These are phyloP conservation scores for Trametes sanguinea DNA, from an alignment of 768 basidiomycete genomes.

Conservation along the genomic window DNA sequence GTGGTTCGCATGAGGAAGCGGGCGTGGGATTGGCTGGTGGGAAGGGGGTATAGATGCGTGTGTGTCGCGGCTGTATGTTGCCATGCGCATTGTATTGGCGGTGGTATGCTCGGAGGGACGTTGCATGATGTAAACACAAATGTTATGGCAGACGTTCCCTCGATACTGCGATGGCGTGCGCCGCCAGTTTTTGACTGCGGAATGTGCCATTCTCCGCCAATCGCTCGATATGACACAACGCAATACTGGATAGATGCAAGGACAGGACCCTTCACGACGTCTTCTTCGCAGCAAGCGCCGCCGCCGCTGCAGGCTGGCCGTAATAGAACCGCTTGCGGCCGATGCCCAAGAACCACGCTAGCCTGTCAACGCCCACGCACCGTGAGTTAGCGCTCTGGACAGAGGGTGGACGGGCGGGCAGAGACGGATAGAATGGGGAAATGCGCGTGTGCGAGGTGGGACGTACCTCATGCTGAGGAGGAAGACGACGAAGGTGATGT, in stretches of 20 bases:
- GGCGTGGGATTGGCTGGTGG: background rate
- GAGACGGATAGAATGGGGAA: background rate
- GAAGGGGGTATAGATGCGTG: background rate
- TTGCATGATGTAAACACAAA: too few relatives aligned
- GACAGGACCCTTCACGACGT: background rate
- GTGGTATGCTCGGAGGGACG: too few relatives aligned
- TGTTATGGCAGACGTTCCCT: too few relatives aligned
- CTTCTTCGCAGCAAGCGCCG: background rate
- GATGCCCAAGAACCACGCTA: constrained; percentile 43
- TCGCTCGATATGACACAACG: too few relatives aligned
- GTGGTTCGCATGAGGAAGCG: background rate
- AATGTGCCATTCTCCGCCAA: too few relatives aligned
- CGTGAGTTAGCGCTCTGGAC: background rate
- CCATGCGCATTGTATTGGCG: too few relatives aligned
- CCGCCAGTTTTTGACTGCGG: too few relatives aligned
- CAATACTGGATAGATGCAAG: background rate
- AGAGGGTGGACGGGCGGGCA: background rate
- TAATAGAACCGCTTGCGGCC: constrained; percentile 37
- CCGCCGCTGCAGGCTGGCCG: constrained; percentile 10
- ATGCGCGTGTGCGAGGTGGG: background rate
- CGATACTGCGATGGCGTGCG: too few relatives aligned
- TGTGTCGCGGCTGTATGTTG: too few relatives aligned
- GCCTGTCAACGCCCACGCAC: constrained; percentile 22
- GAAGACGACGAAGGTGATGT: constrained; percentile 63
- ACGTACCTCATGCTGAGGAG: constrained; percentile 59